A percentile compares a stretch with the other conserved stretches of the same genome.
These are phyloP conservation scores for Diaporthe humulicola DNA, from an alignment of 2,329 filamentous ascomycete species.

Conservation along the genomic window DNA sequence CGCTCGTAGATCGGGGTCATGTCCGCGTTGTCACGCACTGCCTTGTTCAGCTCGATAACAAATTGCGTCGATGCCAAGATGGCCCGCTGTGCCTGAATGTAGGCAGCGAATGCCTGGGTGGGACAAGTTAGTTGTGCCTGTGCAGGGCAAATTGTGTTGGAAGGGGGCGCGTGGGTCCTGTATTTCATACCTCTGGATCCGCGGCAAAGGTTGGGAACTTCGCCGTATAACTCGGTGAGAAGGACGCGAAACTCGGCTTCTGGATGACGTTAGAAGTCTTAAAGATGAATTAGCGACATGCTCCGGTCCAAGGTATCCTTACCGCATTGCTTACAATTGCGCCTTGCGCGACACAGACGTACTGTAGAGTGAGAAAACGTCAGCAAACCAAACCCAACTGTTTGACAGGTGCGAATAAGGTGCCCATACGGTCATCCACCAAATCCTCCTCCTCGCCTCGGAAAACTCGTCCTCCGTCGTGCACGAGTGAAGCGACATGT, in stretches of 20 bases:
- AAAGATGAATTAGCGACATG: background rate
- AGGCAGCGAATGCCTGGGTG: conserved; percentile 56
- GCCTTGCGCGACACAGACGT: conserved; percentile 63
- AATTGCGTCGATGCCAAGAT: conserved; percentile 62
- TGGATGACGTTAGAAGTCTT: conserved; percentile 41
- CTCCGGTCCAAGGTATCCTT: conserved; percentile 40
- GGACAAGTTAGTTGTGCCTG: background rate
- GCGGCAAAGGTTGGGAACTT: conserved; percentile 55
- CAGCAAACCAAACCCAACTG: background rate
- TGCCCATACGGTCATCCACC: conserved; percentile 64
- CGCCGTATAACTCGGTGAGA: conserved; percentile 60
- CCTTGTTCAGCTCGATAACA: conserved; percentile 61
- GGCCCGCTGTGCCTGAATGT: conserved; percentile 61
- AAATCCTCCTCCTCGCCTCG: conserved; percentile 61
- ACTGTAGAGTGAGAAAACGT: conserved; percentile 47
- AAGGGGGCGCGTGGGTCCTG: background rate
- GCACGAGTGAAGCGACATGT: conserved; percentile 56
- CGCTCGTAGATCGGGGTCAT: conserved; percentile 56
- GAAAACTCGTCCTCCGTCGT: conserved; percentile 55
- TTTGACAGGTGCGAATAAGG: too few species aligned
- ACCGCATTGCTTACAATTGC: conserved; percentile 65
- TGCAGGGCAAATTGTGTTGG: too few species aligned
- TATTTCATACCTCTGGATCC: conserved; percentile 55
- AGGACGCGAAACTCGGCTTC: conserved; percentile 58
- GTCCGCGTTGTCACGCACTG: conserved; percentile 50